A percentile compares a stretch with the other conserved stretches of the same genome.
Evolutionary conservation across 1,139 yeast genomes (phyloP).

Genomic region (Hanseniaspora sp.): DNA sequence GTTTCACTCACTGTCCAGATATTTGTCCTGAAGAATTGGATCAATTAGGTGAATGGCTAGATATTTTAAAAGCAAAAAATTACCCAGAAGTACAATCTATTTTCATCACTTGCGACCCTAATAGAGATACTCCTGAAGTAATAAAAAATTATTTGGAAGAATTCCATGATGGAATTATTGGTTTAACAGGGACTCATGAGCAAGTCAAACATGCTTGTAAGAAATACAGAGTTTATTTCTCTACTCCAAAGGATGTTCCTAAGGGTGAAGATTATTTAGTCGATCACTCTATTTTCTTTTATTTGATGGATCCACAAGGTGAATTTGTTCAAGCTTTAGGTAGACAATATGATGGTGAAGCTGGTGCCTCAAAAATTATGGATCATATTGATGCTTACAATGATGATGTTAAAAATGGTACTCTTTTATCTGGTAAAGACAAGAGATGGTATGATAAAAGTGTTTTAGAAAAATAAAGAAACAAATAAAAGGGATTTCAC

Average conservation of each 20-base stretch:
- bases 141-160: slow-evolving; percentile 67
- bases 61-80: slow-evolving; percentile 45
- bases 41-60: slow-evolving; percentile 70
- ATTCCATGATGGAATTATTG: slow-evolving; percentile 79
- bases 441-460: slow-evolving; percentile 34
- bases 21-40: slow-evolving; percentile 96
- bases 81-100: slow-evolving; percentile 63
- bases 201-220: slow-evolving; percentile 75
- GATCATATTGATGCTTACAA: slow-evolving; percentile 68
- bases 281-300: slow-evolving; percentile 92
- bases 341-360: slow-evolving; percentile 68
- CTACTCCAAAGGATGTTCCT: slow-evolving; percentile 85
- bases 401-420: slow-evolving; percentile 42
- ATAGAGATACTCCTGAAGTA: slow-evolving; percentile 78
- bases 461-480: slow-evolving; percentile 1
- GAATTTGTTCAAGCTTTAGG: slow-evolving; percentile 90
- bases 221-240: slow-evolving; percentile 81
- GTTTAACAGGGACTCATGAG: slow-evolving; percentile 84
- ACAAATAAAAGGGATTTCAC: not conserved
- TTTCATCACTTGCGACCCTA: slow-evolving; percentile 93
- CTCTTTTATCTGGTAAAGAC: slow-evolving; percentile 34
- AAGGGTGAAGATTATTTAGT: slow-evolving; percentile 95
- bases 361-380: slow-evolving; percentile 68
- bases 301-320: slow-evolving; percentile 94
- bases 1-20: slow-evolving; percentile 95